Evolutionary conservation across 768 basidiomycete genomes (phyloP), one percentile per base, ranked within the genome.

Genomic region (Trametes cubensis): DNA sequence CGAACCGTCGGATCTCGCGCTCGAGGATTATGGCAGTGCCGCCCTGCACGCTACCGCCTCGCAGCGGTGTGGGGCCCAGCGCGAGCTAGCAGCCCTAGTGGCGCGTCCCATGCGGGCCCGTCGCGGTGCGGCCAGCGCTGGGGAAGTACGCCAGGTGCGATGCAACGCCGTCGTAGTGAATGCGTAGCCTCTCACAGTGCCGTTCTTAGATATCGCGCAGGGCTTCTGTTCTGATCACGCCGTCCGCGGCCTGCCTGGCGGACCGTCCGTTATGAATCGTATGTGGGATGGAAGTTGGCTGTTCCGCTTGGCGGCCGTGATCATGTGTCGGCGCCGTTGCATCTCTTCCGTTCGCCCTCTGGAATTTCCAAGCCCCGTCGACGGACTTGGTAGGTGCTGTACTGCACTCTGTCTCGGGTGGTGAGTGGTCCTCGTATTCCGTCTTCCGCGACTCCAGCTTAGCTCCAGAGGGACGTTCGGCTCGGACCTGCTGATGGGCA

Each of bases 171-270:
- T 18, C 47, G 17, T 17, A 34, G 6, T 40, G 38, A 40, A 55
- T 40, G 39, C 25, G 28, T 17, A 57, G 61, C 42, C 61, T 62
- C 61, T 53, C 61, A 62, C 55, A 58, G 55, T 28, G 54, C 54
- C 40, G 54, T 62, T 55, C 61, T 55, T 30, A 61, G 61, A 11
- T 48, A 30, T 48, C 54, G 40, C 48, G 41, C 58, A 17, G 25
- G 58, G 49, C 49, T 49, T 51, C 58, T 44, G 15, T 59, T 59
- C 49, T 59, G 58, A 59, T 59, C 58, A 59, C 41, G 58, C 58
- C 47, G 34, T 18, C 56, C 30, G 56, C 46, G 56, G 56, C 56
- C 47, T 34, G 47, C 46, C 47, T 34, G 42, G 57, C 58, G 40
- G 49, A 51, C 58, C 41, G 49, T 45, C 42, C 28, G 30, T 44